Conservation (phyloP, 1,284 basidiomycete genomes). For the Cutaneotrichosporon spelunceum region DNA sequence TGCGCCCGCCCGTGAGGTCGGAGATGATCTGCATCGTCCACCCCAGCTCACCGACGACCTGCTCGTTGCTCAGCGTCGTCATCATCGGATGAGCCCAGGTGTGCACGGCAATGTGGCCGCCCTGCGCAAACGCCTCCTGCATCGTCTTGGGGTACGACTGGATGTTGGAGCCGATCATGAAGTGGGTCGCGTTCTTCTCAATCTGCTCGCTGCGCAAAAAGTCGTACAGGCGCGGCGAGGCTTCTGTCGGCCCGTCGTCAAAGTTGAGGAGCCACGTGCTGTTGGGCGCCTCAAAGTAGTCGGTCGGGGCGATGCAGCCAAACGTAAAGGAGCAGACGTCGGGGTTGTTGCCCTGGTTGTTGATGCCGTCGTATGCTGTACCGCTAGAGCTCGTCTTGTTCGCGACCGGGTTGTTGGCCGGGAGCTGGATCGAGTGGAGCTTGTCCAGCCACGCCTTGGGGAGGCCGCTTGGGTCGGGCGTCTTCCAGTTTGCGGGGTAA, state of each 20-base stretch:
- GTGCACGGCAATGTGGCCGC: slow-evolving; percentile 53
- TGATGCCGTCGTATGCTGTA: slow-evolving; percentile 11
- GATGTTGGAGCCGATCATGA: slow-evolving; percentile 33
- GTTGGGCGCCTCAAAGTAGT: slow-evolving; percentile 30
- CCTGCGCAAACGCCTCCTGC: slow-evolving; percentile 31
- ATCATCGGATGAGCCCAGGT: slow-evolving; percentile 56
- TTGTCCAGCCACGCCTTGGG: slow-evolving; percentile 33
- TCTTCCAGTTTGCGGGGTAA: slow-evolving; percentile 23
- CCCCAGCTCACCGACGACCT: slow-evolving; percentile 58
- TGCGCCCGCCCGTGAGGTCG: slow-evolving; percentile 46
- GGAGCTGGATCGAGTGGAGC: slow-evolving; percentile 13
- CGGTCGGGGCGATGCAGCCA: slow-evolving; percentile 35
- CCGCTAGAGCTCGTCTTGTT: slow-evolving; percentile 13
- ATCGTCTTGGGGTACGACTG: slow-evolving; percentile 26
- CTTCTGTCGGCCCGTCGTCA: slow-evolving; percentile 57
- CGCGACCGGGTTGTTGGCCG: slow-evolving; percentile 25
- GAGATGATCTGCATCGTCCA: slow-evolving; percentile 52
- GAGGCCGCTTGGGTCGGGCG: slow-evolving; percentile 17
- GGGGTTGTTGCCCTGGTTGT: slow-evolving; percentile 30
- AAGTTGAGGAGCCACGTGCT: slow-evolving; percentile 43
- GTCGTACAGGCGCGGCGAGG: slow-evolving; percentile 54
- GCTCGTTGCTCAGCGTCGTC: slow-evolving; percentile 56
- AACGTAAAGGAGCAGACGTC: slow-evolving; percentile 45
- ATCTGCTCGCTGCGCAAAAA: slow-evolving; percentile 55
- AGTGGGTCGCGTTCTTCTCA: slow-evolving; percentile 56